phyloP scores from a whole-genome alignment of 768 basidiomycete species.

The Psilocybe azurescens region DNA sequence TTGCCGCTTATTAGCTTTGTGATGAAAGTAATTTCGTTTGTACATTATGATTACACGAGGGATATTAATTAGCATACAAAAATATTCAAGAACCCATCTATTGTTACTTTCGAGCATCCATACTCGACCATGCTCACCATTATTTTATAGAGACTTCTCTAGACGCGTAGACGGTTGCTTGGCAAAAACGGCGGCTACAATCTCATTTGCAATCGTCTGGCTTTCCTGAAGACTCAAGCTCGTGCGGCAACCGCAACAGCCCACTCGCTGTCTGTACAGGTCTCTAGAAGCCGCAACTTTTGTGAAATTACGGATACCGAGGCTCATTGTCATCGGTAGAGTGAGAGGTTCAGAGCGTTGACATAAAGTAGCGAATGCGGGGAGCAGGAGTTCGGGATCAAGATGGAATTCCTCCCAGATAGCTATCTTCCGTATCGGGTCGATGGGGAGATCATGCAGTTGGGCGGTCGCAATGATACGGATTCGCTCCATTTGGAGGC shows the following conservation, averaged over 20 bases:
- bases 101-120: too few species aligned
- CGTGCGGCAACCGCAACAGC: conserved; percentile 30
- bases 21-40: too few species aligned
- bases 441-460: conserved; percentile 33
- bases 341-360: conserved; percentile 37
- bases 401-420: conserved; percentile 42
- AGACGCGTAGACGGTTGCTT: conserved; percentile 6
- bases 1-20: too few species aligned
- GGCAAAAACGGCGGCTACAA: conserved; percentile 23
- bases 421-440: conserved; percentile 38
- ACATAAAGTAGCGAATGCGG: conserved; percentile 34
- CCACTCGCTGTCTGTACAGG: conserved; percentile 33
- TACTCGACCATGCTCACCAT: too few species aligned
- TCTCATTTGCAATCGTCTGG: conserved; percentile 27
- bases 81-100: too few species aligned
- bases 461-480: conserved; percentile 32
- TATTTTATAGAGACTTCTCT: conserved; percentile 16
- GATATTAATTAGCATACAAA: too few species aligned
- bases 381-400: conserved; percentile 31
- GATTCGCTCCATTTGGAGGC: conserved; percentile 36
- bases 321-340: conserved; percentile 35
- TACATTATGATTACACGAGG: too few species aligned
- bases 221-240: conserved; percentile 28
- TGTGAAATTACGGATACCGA: conserved; percentile 38
- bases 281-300: conserved; percentile 38